Percentiles rank a stretch among this genome's conserved stretches.
These are phyloP conservation scores for Aspergillus sp. DNA, from an alignment of 2,329 filamentous ascomycete genomes.

Conservation along the genomic window DNA sequence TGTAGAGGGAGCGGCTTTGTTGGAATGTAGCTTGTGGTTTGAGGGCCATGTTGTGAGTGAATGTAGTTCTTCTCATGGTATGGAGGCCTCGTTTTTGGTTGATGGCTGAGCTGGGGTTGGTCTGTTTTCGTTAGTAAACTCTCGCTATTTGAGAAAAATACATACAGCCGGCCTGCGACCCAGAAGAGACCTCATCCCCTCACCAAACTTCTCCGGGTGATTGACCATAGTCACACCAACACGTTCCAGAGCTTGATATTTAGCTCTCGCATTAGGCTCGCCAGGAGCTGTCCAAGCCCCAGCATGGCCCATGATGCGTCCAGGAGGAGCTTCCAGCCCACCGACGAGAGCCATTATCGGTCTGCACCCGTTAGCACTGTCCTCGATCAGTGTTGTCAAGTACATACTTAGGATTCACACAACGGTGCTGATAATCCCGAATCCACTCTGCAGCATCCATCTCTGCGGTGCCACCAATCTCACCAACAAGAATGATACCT, in stretches of 20 bases:
- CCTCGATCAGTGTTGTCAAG: not conserved
- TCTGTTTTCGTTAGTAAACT: constrained; percentile 10
- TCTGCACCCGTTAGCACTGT: constrained; percentile 32
- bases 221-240: constrained; percentile 65
- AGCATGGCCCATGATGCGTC: constrained; percentile 70
- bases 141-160: not conserved
- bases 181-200: constrained; percentile 58
- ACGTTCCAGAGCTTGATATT: constrained; percentile 58
- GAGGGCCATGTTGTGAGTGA: constrained; percentile 1
- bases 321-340: constrained; percentile 56
- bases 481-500: constrained; percentile 65
- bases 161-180: constrained; percentile 16
- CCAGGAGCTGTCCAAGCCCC: constrained; percentile 64
- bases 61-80: constrained; percentile 33
- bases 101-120: constrained; percentile 12
- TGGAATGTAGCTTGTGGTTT: too few relatives aligned
- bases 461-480: constrained; percentile 64
- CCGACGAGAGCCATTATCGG: constrained; percentile 68
- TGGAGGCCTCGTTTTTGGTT: constrained; percentile 48
- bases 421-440: constrained; percentile 53
- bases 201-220: constrained; percentile 69
- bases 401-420: constrained; percentile 56
- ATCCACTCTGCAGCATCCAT: constrained; percentile 70
- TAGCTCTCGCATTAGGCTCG: constrained; percentile 58
- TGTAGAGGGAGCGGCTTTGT: constrained; percentile 48